phyloP scores from a whole-genome alignment of 139 green algal species.

The Chlamydomonas sphaeroides region DNA sequence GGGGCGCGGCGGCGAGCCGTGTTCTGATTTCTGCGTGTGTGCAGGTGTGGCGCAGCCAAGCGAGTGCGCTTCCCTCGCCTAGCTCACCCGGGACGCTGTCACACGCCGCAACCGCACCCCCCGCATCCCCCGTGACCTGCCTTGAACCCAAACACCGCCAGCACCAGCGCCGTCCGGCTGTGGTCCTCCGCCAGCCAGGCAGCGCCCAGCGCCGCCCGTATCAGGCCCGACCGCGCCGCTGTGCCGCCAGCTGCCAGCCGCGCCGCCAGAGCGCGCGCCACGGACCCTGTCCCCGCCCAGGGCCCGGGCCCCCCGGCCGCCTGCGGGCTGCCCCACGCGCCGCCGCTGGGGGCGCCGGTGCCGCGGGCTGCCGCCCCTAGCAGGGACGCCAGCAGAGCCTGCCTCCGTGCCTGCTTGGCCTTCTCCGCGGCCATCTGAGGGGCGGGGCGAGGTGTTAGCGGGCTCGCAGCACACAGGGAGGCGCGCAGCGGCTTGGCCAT shows the following conservation, averaged over 20 bases:
- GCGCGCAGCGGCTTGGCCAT: too few relatives aligned
- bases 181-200: conserved; percentile 66
- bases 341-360: not conserved
- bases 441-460: too few relatives aligned
- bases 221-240: conserved; percentile 12
- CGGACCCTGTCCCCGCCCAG: not conserved
- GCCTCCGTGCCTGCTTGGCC: not conserved
- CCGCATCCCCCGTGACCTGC: conserved; percentile 32
- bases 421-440: not conserved
- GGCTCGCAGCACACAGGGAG: too few relatives aligned
- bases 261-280: not conserved
- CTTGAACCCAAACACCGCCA: conserved; percentile 93
- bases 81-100: too few relatives aligned
- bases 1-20: too few relatives aligned
- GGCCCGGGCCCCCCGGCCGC: not conserved
- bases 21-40: too few relatives aligned
- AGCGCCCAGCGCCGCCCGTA: conserved; percentile 38
- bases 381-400: not conserved
- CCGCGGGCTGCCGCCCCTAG: not conserved
- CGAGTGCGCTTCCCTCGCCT: too few relatives aligned
- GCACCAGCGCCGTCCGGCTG: conserved; percentile 74
- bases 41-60: too few relatives aligned
- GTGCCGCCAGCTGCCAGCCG: conserved; percentile 22
- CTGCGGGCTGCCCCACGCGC: not conserved
- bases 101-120: too few relatives aligned